These are phyloP conservation scores for Stemphylium vesicarium DNA, from an alignment of 2,329 filamentous ascomycete species.

Conservation along the genomic window DNA sequence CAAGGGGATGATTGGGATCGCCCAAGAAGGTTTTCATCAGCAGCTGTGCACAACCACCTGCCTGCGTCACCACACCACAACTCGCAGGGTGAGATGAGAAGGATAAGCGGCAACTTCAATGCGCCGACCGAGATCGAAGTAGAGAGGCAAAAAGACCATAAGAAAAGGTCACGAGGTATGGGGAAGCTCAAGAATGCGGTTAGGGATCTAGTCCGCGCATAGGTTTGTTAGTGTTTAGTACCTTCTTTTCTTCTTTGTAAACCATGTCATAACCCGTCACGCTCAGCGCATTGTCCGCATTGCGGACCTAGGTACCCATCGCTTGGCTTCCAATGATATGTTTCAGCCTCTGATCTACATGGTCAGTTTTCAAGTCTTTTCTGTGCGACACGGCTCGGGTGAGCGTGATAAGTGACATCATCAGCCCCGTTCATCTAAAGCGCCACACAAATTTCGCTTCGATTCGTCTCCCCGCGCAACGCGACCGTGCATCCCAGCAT, in stretches of 20 bases:
- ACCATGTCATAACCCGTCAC: constrained; percentile 3
- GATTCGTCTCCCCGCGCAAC: constrained; percentile 4
- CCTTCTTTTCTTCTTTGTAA: constrained; percentile 4
- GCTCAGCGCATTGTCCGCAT: constrained; percentile 5
- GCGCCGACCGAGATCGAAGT: constrained; percentile 36
- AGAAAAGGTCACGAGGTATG: constrained; percentile 16
- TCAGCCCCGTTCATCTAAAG: constrained; percentile 7
- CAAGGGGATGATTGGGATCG: constrained; percentile 8
- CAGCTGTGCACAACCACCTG: constrained; percentile 11
- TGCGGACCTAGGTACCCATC: constrained; percentile 12
- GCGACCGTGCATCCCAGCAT: constrained; percentile 6
- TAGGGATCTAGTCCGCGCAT: constrained; percentile 21
- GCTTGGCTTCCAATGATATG: not conserved
- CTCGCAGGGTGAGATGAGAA: constrained; percentile 18
- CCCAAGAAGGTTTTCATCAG: constrained; percentile 14
- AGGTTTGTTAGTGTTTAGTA: constrained; percentile 6
- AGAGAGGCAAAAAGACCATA: constrained; percentile 22
- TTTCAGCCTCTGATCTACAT: constrained; percentile 5
- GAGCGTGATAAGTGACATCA: constrained; percentile 26
- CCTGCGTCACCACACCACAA: constrained; percentile 9
- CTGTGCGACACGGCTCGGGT: constrained; percentile 12
- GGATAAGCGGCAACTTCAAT: constrained; percentile 37
- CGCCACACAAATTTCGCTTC: constrained; percentile 15
- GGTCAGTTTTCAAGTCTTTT: constrained; percentile 5
- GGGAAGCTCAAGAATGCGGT: constrained; percentile 21